Percentiles rank a stretch among this genome's conserved stretches.
Conservation (phyloP, 768 basidiomycete genomes). For the Xanthoconium purpureum region DNA sequence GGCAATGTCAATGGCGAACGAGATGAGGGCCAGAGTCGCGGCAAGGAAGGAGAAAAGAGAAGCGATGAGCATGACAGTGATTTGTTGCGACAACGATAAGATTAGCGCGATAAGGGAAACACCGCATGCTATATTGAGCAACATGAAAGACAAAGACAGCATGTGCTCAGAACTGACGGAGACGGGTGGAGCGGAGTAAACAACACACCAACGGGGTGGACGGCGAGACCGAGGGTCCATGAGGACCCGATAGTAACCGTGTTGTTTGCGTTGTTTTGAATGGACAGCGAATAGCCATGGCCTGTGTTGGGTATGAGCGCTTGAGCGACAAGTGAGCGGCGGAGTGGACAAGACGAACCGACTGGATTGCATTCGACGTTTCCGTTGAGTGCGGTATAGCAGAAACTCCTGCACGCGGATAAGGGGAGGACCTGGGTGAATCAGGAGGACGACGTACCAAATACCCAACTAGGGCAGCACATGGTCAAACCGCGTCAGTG, state of each 20-base stretch:
- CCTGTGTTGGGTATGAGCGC: constrained; percentile 31
- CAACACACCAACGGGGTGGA: constrained; percentile 70
- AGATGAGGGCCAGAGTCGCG: constrained; percentile 62
- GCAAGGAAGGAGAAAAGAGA: constrained; percentile 62
- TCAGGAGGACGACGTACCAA: constrained; percentile 45
- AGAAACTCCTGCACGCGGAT: constrained; percentile 51
- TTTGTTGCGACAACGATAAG: constrained; percentile 58
- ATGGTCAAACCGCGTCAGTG: constrained; percentile 5
- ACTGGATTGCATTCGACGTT: constrained; percentile 42
- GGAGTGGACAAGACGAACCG: constrained; percentile 32
- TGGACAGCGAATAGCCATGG: constrained; percentile 51
- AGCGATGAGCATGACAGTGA: constrained; percentile 41
- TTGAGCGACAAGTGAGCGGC: background rate
- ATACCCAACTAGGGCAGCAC: constrained; percentile 55
- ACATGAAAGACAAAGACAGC: background rate
- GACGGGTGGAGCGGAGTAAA: background rate
- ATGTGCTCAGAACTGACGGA: constrained; percentile 1
- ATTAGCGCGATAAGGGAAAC: constrained; percentile 63
- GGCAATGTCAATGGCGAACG: constrained; percentile 76
- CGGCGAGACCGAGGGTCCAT: constrained; percentile 72
- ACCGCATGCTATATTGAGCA: constrained; percentile 38
- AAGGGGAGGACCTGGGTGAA: background rate
- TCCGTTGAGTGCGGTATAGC: constrained; percentile 45
- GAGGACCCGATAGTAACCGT: constrained; percentile 44
- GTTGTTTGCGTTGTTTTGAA: constrained; percentile 25